Evolutionary conservation across 2,329 filamentous ascomycete species (phyloP), one percentile per base, ranked within the genome.

Genomic region (Diplodia intermedia): DNA sequence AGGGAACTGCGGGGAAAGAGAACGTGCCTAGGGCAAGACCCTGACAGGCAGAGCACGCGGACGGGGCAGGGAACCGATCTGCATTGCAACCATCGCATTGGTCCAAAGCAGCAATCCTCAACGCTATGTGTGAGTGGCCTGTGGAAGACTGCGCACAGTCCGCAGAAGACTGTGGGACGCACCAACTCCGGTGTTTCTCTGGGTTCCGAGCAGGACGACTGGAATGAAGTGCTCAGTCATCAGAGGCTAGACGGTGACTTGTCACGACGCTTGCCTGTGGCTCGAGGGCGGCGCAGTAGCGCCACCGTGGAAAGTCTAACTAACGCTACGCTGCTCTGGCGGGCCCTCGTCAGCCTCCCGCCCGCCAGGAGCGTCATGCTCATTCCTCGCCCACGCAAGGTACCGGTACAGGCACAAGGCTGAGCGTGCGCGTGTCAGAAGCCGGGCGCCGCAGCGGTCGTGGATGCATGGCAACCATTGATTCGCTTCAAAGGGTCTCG

Each of bases 1-100:
- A 15, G 18, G 57, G 50, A 50, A 62, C 57, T 62, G 60, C 60
- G 60, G 60, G 60, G 60, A 63, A 52, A 18, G 4, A 18, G n/a
- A 63, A 63, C 50, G n/a, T 52, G 43, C 47, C 20, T 52, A 52
- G 52, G n/a, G 40, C 57, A 62, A 62, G 60, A 63, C 47, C 60
- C 60, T 53, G 47, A 63, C 60, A n/a, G 47, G 31, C 29, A 50
- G 57, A 50, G 57, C 60, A 61, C 57, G 54, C 33, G 54, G 18
- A 56, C 33, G n/a, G 33, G 31, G 20, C 31, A 15, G 60, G 31
- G 60, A 20, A 11, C 23, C 47, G 60, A 63, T 63, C 60, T 63
- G 60, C 57, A 49, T 6, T 60, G 36, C 56, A 49, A 29, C 52
- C 40, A 38, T 36, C 23, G 20, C 60, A 52, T 23, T 6, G 9